Evolutionary conservation across 495 filamentous ascomycete genomes (phyloP), one percentile per base, ranked within the genome.

Genomic region (Penicillium fimorum): DNA sequence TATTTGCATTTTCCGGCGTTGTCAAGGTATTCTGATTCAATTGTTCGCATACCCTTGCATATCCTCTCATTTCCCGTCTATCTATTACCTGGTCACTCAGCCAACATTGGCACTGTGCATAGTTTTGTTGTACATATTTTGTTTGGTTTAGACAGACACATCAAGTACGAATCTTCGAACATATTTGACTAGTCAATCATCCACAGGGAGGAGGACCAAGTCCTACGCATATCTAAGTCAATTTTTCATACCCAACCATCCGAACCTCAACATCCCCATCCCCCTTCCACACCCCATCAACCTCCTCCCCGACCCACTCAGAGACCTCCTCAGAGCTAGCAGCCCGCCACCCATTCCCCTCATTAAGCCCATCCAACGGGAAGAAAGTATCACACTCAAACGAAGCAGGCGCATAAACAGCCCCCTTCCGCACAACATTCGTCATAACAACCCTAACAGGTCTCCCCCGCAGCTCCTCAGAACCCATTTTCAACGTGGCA

Each of bases 371-470:
- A 67, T 80, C 74, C 25, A 88, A 58, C 6, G 89, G 88, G 66
- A 97, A 97, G 57, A 88, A 88, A 0, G 87, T 88, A 84, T 98
- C 94, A 70, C 92, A 96, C 60, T 92, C 90, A 74, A 87, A 96
- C 48, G 84, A 54, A 75, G 49, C 38, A 92, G 75, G 55, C 81
- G 76, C 61, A 45, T 50, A 67, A 29, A 70, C 64, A 76, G 65
- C 27, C 45, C 45, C 59, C 37, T 63, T 68, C 60, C 62, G 61
- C 49, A 70, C 66, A 47, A 79, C 72, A 64, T 73, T 66, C 47
- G 76, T 79, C 75, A 78, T 73, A 43, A 79, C 65, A 69, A 79
- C 68, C 56, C 76, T 46, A 27, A 78, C 47, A 38, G 62, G 60
- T 57, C 66, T 53, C 43, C 47, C 32, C 58, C 45, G 37, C 51